A percentile compares a stretch with the other conserved stretches of the same genome.
These are phyloP conservation scores for Mortierella sp. DNA, from an alignment of 371 early-diverging fungal species.

Conservation along the genomic window DNA sequence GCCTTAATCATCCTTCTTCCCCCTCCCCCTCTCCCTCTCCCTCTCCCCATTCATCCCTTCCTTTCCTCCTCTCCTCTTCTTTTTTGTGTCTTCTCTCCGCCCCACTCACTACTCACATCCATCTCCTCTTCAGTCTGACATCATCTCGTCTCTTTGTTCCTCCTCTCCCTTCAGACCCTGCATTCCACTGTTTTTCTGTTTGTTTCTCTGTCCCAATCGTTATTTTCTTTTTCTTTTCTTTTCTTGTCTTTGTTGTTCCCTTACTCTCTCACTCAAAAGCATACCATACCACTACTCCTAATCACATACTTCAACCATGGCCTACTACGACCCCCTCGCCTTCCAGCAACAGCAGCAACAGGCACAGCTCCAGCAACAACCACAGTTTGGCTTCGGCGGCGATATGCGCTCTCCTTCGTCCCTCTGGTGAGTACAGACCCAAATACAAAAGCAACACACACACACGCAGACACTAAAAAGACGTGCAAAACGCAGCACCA, in stretches of 20 bases:
- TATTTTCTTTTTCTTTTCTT: background rate
- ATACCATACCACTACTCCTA: slow-evolving; percentile 4
- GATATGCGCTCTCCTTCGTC: slow-evolving; percentile 34
- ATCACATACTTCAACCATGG: slow-evolving; percentile 28
- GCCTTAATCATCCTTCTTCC: background rate
- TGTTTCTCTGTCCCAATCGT: background rate
- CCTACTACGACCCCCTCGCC: slow-evolving; percentile 47
- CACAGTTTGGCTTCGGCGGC: slow-evolving; percentile 21
- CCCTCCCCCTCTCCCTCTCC: slow-evolving; percentile 1
- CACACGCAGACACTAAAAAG: background rate
- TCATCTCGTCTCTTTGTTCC: background rate
- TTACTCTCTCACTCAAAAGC: background rate
- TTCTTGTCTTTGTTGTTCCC: background rate
- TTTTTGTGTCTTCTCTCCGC: background rate
- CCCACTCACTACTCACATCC: background rate
- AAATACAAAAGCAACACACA: background rate
- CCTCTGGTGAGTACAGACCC: slow-evolving; percentile 26
- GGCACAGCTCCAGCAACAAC: slow-evolving; percentile 24
- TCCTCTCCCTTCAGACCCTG: background rate
- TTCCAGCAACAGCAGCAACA: slow-evolving; percentile 48
- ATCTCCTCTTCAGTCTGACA: background rate
- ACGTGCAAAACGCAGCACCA: background rate
- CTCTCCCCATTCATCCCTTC: background rate
- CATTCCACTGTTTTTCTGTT: background rate
- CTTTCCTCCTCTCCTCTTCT: background rate